Evolutionary conservation across 2,329 filamentous ascomycete genomes (phyloP), one percentile per base, ranked within the genome.

Genomic region (Fusarium protoensiforme): DNA sequence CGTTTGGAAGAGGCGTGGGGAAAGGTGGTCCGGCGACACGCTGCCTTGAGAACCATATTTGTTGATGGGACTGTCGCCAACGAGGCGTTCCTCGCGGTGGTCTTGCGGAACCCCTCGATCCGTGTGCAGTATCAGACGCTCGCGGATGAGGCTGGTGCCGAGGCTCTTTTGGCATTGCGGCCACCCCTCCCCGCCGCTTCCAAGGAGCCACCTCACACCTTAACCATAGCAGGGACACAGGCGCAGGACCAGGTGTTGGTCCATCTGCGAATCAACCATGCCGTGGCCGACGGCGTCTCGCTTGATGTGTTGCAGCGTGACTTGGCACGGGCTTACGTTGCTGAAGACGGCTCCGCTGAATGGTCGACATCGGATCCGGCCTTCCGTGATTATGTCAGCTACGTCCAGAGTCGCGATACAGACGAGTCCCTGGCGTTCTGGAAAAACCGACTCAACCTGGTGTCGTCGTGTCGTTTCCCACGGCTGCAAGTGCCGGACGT

Each of bases 11-110:
- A 54, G 31, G 63, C 63, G 7, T 65, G 63, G 63, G 10, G 39
- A 24, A 39, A 16, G 18, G 57, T 65, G 22, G 22, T 65, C 16
- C 56, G 16, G 27, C 57, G 53, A 38, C 63, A 61, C 36, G 43
- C 63, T 56, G 63, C 57, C 6, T 43, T 65, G 63, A 43, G 63
- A 33, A 65, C 63, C 14, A 51, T 65, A 13, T 65, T 65, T 56
- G 57, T 65, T 10, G 63, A 65, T 13, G 62, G 62, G 29, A 48
- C 11, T 38, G 46, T 46, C 60, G 60, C 60, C 24, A 54, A 62
- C 46, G 60, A 62, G 60, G 46, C 60, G n/a, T 62, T 62, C 35
- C 60, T 62, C 60, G 60, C 60, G 4, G 20, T 31, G n/a, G 46
- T 62, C 60, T 53, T 62, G 35, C 60, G 60, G 18, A 24, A 31